Percentiles rank a stretch among this genome's conserved stretches.
Evolutionary conservation across 2,329 filamentous ascomycete species (phyloP).

Genomic region (Stagonosporopsis rhizophila): DNA sequence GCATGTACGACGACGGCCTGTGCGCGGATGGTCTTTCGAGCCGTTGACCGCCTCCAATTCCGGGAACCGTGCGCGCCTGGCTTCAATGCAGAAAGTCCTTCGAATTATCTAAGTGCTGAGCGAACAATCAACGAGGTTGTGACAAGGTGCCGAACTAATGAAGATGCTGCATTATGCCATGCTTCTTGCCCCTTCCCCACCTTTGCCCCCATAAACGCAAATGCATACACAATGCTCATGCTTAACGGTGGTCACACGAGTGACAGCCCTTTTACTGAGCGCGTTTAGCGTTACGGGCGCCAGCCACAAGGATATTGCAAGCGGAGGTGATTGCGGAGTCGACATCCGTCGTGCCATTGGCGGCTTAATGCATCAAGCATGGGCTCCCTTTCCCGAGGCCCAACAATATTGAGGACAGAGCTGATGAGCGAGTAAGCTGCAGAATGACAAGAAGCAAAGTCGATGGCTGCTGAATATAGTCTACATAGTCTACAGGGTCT

Average conservation of each 20-base stretch:
- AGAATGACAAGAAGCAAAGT: neutral
- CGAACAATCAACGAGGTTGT: neutral
- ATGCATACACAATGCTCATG: slow-evolving; percentile 7
- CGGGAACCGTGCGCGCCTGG: neutral
- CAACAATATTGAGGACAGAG: neutral
- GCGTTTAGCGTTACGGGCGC: slow-evolving; percentile 12
- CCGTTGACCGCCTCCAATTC: neutral
- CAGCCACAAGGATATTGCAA: slow-evolving; percentile 16
- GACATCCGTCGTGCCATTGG: slow-evolving; percentile 16
- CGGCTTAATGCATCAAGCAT: slow-evolving; percentile 6
- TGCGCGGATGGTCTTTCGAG: neutral
- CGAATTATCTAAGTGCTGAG: neutral
- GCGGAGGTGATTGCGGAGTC: slow-evolving; percentile 19
- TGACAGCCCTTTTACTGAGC: slow-evolving; percentile 7
- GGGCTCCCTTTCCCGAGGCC: neutral
- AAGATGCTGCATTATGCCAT: neutral
- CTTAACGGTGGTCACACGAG: slow-evolving; percentile 8
- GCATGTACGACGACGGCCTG: neutral
- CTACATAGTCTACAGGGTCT: neutral
- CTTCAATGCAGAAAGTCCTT: neutral
- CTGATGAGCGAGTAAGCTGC: neutral
- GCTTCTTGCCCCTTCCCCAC: too few relatives aligned
- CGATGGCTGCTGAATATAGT: neutral
- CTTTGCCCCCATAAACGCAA: neutral
- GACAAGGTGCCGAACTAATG: neutral